phyloP scores from a whole-genome alignment of 371 early-diverging fungal genomes.

The Nematocida homosporus region DNA sequence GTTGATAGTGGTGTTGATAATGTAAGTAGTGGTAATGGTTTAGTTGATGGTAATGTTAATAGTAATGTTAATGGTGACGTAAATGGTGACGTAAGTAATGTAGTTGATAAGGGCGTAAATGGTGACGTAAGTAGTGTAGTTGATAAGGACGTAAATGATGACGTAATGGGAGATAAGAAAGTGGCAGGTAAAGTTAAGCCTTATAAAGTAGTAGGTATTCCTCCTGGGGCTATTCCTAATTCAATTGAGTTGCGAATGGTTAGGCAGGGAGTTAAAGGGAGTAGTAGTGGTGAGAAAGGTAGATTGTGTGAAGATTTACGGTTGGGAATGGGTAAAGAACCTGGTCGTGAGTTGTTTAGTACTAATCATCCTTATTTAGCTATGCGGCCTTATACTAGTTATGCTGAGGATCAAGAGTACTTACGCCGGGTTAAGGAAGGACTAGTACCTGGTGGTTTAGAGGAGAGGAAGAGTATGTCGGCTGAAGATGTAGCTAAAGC shows the following conservation, averaged over 20 bases:
- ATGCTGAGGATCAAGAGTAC: conserved; percentile 25
- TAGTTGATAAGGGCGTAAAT: not conserved
- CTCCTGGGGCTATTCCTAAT: conserved; percentile 4
- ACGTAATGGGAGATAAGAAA: not conserved
- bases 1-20: not conserved
- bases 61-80: not conserved
- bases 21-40: not conserved
- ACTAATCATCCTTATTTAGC: not conserved
- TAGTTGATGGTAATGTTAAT: not conserved
- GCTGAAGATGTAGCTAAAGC: too few species aligned
- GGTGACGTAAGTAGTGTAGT: not conserved
- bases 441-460: too few species aligned
- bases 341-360: not conserved
- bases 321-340: not conserved
- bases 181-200: not conserved
- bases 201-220: conserved; percentile 8
- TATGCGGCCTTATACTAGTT: conserved; percentile 19
- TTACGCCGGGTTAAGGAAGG: not conserved
- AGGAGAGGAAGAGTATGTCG: too few species aligned
- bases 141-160: not conserved
- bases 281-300: not conserved
- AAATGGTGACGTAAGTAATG: not conserved
- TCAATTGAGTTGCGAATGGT: not conserved
- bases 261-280: conserved; percentile 9
- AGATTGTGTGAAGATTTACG: conserved; percentile 5